Evolutionary conservation across 2,329 filamentous ascomycete genomes (phyloP).

Genomic region (Botrytis paeoniae): DNA sequence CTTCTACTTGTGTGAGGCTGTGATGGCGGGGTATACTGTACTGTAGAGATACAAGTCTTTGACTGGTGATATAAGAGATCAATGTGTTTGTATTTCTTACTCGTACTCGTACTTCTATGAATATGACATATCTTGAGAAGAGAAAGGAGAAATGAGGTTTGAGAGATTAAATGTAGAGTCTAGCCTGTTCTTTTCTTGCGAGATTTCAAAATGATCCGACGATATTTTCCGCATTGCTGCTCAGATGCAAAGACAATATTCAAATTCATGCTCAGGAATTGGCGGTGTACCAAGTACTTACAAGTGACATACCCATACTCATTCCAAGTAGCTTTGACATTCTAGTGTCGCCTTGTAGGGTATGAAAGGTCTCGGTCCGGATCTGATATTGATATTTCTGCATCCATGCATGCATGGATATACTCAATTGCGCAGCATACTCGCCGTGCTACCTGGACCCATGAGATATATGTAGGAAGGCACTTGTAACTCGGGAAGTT

Average conservation of each 20-base stretch:
- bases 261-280: constrained; percentile 9
- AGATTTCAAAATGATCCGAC: background rate
- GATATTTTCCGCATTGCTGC: background rate
- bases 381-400: constrained; percentile 18
- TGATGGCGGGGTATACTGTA: background rate
- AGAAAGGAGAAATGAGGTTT: background rate
- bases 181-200: background rate
- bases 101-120: background rate
- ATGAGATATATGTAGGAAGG: constrained; percentile 8
- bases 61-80: background rate
- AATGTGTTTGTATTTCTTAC: background rate
- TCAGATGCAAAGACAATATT: background rate
- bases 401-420: constrained; percentile 15
- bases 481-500: constrained; percentile 13
- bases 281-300: constrained; percentile 13
- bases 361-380: constrained; percentile 9
- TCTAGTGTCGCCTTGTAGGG: constrained; percentile 12
- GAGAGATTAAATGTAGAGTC: background rate
- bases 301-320: constrained; percentile 8
- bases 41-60: background rate
- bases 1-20: background rate
- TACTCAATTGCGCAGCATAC: constrained; percentile 7
- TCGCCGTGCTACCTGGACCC: background rate
- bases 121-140: background rate
- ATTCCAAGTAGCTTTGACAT: background rate